phyloP scores from a whole-genome alignment of 108 stramenopile species.

The Thalassiosira profunda region DNA sequence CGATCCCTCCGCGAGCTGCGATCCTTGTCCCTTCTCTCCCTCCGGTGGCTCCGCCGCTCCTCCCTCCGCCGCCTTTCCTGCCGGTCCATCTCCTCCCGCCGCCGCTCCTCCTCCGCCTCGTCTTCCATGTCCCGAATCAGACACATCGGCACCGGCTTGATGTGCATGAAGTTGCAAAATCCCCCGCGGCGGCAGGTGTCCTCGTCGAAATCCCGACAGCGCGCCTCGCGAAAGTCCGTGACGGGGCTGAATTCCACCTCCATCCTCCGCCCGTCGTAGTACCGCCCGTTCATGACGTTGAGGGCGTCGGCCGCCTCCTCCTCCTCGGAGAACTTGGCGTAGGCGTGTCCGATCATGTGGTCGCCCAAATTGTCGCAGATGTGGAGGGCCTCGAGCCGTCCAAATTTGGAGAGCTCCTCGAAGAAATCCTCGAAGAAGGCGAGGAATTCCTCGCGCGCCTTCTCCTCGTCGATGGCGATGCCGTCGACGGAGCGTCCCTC shows the following conservation, averaged over 20 bases:
- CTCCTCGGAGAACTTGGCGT: constrained; percentile 95
- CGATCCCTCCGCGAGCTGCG: constrained; percentile 11
- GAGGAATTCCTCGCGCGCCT: constrained; percentile 90
- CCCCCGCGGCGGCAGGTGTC: constrained; percentile 87
- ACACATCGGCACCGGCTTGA: constrained; percentile 80
- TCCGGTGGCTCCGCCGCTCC: constrained; percentile 3
- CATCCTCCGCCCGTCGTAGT: constrained; percentile 92
- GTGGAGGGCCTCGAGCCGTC: constrained; percentile 93
- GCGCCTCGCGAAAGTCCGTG: constrained; percentile 95
- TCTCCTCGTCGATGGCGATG: constrained; percentile 57
- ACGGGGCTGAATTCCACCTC: constrained; percentile 96
- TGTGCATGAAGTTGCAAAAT: constrained; percentile 99
- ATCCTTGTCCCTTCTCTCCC: not conserved
- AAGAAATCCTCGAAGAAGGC: constrained; percentile 60
- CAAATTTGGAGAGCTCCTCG: constrained; percentile 95
- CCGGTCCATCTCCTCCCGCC: constrained; percentile 44
- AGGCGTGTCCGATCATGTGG: constrained; percentile 97
- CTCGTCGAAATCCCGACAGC: constrained; percentile 96
- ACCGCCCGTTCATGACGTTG: constrained; percentile 91
- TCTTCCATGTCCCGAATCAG: constrained; percentile 80
- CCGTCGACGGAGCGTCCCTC: constrained; percentile 50
- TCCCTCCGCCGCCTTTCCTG: constrained; percentile 26
- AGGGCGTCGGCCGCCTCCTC: constrained; percentile 95
- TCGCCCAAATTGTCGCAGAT: constrained; percentile 99
- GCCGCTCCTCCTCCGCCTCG: constrained; percentile 68